Evolutionary conservation across 2,329 filamentous ascomycete species (phyloP), one percentile per base, ranked within the genome.

Genomic region (Trichoderma koningii): DNA sequence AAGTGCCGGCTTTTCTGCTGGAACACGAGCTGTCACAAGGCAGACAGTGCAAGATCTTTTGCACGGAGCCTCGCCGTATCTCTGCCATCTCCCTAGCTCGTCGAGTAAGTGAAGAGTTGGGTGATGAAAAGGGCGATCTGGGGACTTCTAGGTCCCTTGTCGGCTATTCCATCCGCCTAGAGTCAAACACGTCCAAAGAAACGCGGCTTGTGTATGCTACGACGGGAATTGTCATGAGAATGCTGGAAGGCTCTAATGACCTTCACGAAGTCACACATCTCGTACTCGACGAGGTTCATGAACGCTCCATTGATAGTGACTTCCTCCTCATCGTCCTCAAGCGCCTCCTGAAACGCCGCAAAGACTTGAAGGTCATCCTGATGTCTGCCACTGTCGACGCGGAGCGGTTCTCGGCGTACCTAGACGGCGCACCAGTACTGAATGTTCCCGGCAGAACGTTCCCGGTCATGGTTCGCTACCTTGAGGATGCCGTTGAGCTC

Each of bases 321-420:
- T 97, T 99, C 75, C 81, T 99, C 41, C 83, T 99, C 17, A 95
- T 99, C 70, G 91, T 98, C 1, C 83, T 99, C 57, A 92, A 92
- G 73, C 90, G 93, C 68, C 81, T 99, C 4, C 85, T 97, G 79
- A 76, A 85, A 34, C 85, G 86, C 69, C 85, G 94, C 62, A 89
- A 89, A 67, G 91, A 96, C 68, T 81, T 99, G 59, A 98, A 96
- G 77, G 90, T 99, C 21, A 85, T 99, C 44, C 84, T 99, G 55
- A 99, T 99, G 95, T 98, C 94, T 69, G 95, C 95, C 12, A 99
- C 95, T 0, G 92, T 99, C 7, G 92, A 99, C 75, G 92, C 95
- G 0, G 89, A 94, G 66, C 88, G 89, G 17, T 97, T 99, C 74
- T 97, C 95, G 0, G 86, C 87, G 12, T 99, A 98, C 73, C 84